A percentile compares a stretch with the other conserved stretches of the same genome.
Evolutionary conservation across 345 rosid genomes (phyloP).

Genomic region (Iberis pinnata): DNA sequence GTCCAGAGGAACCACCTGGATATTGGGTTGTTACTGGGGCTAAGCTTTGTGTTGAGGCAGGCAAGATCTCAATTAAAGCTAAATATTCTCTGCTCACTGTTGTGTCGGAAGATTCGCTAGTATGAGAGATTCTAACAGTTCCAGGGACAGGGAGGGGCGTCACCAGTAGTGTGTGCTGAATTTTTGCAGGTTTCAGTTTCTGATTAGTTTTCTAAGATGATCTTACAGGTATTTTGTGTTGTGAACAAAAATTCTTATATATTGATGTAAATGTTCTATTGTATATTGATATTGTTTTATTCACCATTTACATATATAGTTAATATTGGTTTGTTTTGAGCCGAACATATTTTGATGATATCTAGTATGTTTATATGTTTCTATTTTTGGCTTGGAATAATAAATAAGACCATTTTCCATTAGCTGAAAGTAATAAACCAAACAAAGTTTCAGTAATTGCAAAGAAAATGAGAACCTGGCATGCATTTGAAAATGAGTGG

Average conservation of each 20-base stretch:
- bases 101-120: slow-evolving; percentile 62
- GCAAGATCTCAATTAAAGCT: slow-evolving; percentile 70
- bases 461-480: no score
- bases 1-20: slow-evolving; percentile 84
- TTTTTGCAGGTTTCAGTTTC: slow-evolving; percentile 25
- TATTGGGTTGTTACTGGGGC: slow-evolving; percentile 98
- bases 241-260: slow-evolving; percentile 15
- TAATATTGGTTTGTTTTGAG: no score
- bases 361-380: no score
- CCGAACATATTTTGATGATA: no score
- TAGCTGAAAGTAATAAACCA: no score
- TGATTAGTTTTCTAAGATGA: slow-evolving; percentile 25
- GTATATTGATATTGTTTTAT: slow-evolving; percentile 18
- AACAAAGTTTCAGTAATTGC: no score
- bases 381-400: no score
- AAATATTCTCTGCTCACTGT: slow-evolving; percentile 76
- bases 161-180: background rate
- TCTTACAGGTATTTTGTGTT: slow-evolving; percentile 16
- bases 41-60: slow-evolving; percentile 65
- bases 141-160: slow-evolving; percentile 6
- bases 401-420: no score
- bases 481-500: no score
- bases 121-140: slow-evolving; percentile 23
- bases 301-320: background rate
- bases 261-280: slow-evolving; percentile 24